Percentiles rank a stretch among this genome's conserved stretches.
These are phyloP conservation scores for Hirschioporus abietinus DNA, from an alignment of 768 basidiomycete species.

Conservation along the genomic window DNA sequence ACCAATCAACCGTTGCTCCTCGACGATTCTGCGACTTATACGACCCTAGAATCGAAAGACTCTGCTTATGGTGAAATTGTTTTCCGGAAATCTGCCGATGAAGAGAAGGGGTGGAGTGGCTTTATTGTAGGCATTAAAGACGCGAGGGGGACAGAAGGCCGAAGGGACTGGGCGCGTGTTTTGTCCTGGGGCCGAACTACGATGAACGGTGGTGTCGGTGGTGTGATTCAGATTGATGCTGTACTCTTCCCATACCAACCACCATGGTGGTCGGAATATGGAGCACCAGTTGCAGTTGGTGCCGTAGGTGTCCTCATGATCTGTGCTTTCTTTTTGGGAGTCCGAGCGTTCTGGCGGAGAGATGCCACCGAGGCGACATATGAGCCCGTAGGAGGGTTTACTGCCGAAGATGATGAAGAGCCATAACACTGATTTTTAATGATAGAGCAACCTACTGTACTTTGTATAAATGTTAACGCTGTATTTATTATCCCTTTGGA, in stretches of 20 bases:
- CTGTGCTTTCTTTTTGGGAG: slow-evolving; percentile 67
- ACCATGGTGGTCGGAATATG: slow-evolving; percentile 77
- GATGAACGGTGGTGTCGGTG: slow-evolving; percentile 67
- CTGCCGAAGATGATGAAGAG: slow-evolving; percentile 41
- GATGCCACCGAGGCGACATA: slow-evolving; percentile 84
- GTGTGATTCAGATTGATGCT: slow-evolving; percentile 83
- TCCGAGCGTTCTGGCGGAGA: slow-evolving; percentile 61
- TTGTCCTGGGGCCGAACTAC: slow-evolving; percentile 75
- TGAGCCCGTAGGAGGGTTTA: slow-evolving; percentile 84
- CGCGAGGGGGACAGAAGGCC: slow-evolving; percentile 58
- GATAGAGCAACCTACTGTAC: background rate
- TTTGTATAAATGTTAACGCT: background rate
- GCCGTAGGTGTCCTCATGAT: slow-evolving; percentile 55
- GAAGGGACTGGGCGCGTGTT: slow-evolving; percentile 59
- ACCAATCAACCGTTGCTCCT: slow-evolving; percentile 65
- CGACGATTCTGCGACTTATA: slow-evolving; percentile 66
- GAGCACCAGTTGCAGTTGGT: slow-evolving; percentile 60
- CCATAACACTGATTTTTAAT: background rate
- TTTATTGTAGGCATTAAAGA: slow-evolving; percentile 72
- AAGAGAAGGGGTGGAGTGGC: slow-evolving; percentile 34
- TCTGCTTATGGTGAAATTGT: slow-evolving; percentile 80
- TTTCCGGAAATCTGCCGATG: slow-evolving; percentile 52
- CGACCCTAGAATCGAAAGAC: slow-evolving; percentile 63
- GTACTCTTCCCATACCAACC: slow-evolving; percentile 84
- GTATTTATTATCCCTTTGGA: background rate